These are phyloP conservation scores for Schoenoplectus tabernaemontani DNA, from an alignment of 202 grass and related monocot genomes.

Conservation along the genomic window DNA sequence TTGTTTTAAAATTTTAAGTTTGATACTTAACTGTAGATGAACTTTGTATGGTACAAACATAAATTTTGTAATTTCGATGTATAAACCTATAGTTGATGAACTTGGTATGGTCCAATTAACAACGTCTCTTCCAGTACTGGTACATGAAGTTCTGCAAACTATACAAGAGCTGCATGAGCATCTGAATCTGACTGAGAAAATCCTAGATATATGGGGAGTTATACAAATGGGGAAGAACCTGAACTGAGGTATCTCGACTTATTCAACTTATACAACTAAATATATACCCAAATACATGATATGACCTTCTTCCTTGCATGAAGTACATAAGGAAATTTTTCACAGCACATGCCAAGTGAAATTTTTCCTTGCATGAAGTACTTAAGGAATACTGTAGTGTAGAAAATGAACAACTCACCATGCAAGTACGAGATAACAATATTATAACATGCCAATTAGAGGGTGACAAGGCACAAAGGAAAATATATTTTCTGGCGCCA, in stretches of 20 bases:
- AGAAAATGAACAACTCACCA: too few relatives aligned
- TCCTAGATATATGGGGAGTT: background rate
- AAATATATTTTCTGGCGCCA: too few relatives aligned
- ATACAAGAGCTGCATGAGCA: background rate
- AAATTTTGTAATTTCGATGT: too few relatives aligned
- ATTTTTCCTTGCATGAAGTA: too few relatives aligned
- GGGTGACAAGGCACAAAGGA: too few relatives aligned
- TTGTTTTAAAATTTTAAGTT: background rate
- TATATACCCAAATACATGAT: background rate
- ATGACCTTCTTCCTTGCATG: background rate
- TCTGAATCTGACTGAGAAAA: background rate
- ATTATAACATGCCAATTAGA: too few relatives aligned
- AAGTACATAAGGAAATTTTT: background rate
- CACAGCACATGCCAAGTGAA: too few relatives aligned
- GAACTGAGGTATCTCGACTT: background rate
- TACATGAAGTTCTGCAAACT: background rate
- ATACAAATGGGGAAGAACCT: background rate
- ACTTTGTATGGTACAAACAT: too few relatives aligned
- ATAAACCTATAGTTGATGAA: background rate
- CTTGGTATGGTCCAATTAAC: background rate
- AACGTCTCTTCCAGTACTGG: background rate
- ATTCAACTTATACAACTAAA: background rate
- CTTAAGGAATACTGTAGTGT: too few relatives aligned
- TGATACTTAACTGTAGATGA: background rate
- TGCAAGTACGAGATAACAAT: too few relatives aligned